Conservation (phyloP, 2,329 filamentous ascomycete genomes). For the Trichoderma sp. region DNA sequence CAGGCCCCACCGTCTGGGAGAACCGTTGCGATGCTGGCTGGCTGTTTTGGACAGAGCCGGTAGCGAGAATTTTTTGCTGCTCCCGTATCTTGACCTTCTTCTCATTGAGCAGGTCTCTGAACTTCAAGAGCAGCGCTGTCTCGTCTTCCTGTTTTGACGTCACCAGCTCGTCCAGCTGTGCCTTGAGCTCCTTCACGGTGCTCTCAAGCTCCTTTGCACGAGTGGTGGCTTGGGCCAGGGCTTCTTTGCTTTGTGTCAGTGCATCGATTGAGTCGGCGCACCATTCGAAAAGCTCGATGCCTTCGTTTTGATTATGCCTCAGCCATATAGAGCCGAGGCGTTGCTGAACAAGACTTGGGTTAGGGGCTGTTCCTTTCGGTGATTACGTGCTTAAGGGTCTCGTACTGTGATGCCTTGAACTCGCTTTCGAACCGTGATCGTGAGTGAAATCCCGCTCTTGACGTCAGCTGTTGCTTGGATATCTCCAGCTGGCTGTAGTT, state of each 20-base stretch:
- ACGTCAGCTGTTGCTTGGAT: constrained; percentile 64
- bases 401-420: constrained; percentile 69
- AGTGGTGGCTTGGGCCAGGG: constrained; percentile 47
- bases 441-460: constrained; percentile 54
- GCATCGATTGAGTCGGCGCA: constrained; percentile 60
- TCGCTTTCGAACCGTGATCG: constrained; percentile 65
- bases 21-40: constrained; percentile 34
- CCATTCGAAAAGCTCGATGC: constrained; percentile 71
- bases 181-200: constrained; percentile 60
- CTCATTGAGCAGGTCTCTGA: constrained; percentile 70
- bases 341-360: constrained; percentile 65
- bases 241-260: constrained; percentile 48
- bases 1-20: constrained; percentile 34
- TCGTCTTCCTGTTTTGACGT: constrained; percentile 69
- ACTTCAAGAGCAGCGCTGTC: constrained; percentile 67
- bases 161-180: constrained; percentile 67
- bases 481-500: constrained; percentile 53
- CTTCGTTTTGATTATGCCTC: constrained; percentile 56
- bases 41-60: constrained; percentile 38
- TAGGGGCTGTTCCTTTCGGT: constrained; percentile 28
- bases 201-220: constrained; percentile 54
- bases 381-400: not conserved
- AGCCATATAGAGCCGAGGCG: constrained; percentile 67
- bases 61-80: constrained; percentile 63
- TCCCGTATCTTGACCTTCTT: constrained; percentile 81